Evolutionary conservation across 306 rosid genomes (phyloP).

Genomic region (Trichosanthes truncata): DNA sequence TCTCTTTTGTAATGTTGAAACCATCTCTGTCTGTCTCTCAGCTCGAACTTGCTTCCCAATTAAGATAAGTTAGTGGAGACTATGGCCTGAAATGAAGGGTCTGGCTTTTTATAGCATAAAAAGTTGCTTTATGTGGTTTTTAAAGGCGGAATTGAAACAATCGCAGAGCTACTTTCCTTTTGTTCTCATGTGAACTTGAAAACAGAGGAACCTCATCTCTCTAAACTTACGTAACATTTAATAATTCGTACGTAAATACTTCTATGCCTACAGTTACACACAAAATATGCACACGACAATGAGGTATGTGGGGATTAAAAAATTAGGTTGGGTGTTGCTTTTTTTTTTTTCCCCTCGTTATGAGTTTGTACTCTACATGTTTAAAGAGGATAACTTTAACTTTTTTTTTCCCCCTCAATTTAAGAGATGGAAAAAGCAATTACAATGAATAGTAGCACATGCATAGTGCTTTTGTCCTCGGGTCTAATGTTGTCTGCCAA

Average conservation of each 20-base stretch:
- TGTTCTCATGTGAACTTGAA: slow-evolving; percentile 27
- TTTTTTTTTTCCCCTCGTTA: not conserved
- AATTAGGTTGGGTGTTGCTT: not conserved
- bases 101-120: slow-evolving; percentile 39
- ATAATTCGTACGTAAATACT: slow-evolving; percentile 5
- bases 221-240: not conserved
- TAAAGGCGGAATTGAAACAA: not conserved
- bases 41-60: slow-evolving; percentile 8
- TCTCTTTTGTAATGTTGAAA: slow-evolving; percentile 43
- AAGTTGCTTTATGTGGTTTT: slow-evolving; percentile 14
- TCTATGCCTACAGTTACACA: not conserved
- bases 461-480: slow-evolving; percentile 1
- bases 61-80: slow-evolving; percentile 18
- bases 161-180: slow-evolving; percentile 11
- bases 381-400: not conserved
- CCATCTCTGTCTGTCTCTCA: slow-evolving; percentile 27
- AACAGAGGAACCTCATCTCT: not conserved
- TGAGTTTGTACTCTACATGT: not conserved
- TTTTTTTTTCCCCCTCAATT: not conserved
- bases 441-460: not conserved
- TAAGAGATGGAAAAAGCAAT: not conserved
- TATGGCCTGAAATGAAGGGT: slow-evolving; percentile 8
- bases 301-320: not conserved
- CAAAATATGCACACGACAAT: not conserved
- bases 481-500: slow-evolving; percentile 7